Evolutionary conservation across 345 rosid species (phyloP), one percentile per base, ranked within the genome.

Genomic region (Eucalyptus grandis): DNA sequence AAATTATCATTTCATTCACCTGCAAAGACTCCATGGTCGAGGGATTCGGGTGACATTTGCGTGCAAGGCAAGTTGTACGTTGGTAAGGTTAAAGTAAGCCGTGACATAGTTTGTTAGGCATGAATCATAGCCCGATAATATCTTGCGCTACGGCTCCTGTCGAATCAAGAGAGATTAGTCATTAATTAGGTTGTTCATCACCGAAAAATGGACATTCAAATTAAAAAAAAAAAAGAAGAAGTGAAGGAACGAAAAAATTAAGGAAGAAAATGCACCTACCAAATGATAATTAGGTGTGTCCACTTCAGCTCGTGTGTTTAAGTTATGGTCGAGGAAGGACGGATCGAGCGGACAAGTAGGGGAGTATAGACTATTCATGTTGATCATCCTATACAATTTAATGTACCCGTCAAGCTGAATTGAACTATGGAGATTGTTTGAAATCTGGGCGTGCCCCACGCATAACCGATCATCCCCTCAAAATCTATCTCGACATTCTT

Each of bases 101-200:
- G 86, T 88, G 3, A 99, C 91, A 91, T 97, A 92, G 87, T 97
- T 95, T 88, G 92, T 97, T 2, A 97, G 95, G 95, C 97, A 98
- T 30, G 99, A 99, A 93, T 98, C 98, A 91, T 95, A 96, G 89
- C 98, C 97, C 90, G 96, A 92, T 60, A 96, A 92, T 94, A 97
- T 97, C 98, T 95, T 95, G 89, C 96, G 98, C 97, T 92, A 91
- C 86, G 58, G 90, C 87, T 89, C 44, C 7, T 9, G 6, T 65
- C 5, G 67, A 87, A 88, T 43, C 50, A 43, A 86, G 34, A 82
- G 87, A 82, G 47, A 86, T 67, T 31, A 15, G 80, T 67, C 40
- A 54, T 40, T 86, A 43, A 34, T 86, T 31, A 86, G 9, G 88
- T 19, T 60, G 34, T 62, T 43, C 5, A 6, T 19, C 27, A 2